These are phyloP conservation scores for Adansonia gregorii DNA, from an alignment of 441 rosid genomes.

Conservation along the genomic window DNA sequence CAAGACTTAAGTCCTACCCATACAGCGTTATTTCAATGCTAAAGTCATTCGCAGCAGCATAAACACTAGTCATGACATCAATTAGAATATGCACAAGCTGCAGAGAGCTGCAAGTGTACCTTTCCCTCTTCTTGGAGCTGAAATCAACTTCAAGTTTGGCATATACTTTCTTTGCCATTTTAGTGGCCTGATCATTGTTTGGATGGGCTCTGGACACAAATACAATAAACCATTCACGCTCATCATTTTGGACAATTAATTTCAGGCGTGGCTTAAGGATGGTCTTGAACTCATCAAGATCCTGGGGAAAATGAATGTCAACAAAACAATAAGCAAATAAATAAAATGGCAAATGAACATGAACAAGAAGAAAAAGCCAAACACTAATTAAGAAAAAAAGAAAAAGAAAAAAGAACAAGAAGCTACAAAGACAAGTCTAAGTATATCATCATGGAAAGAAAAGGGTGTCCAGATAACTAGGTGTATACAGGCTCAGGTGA, in stretches of 20 bases:
- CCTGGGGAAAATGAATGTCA: constrained; percentile 45
- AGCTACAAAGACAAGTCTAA: not conserved
- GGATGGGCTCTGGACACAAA: constrained; percentile 97
- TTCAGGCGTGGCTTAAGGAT: constrained; percentile 94
- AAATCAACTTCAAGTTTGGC: constrained; percentile 95
- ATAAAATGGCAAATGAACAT: constrained; percentile 9
- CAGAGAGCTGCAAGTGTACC: constrained; percentile 48
- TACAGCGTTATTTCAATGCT: not conserved
- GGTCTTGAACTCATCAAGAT: constrained; percentile 96
- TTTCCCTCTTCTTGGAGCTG: constrained; percentile 94
- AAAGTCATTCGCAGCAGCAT: constrained; percentile 4
- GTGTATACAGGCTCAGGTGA: constrained; percentile 10
- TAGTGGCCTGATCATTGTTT: constrained; percentile 83
- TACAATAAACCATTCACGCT: constrained; percentile 95
- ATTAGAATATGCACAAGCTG: constrained; percentile 16
- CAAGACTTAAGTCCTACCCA: not conserved
- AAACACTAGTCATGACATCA: constrained; percentile 18
- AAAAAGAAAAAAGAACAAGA: constrained; percentile 3
- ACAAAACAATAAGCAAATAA: constrained; percentile 26
- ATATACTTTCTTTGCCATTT: constrained; percentile 86
- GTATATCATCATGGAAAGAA: not conserved
- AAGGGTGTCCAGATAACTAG: not conserved
- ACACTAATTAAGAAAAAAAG: constrained; percentile 4
- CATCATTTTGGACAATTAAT: constrained; percentile 91
- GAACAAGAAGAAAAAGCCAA: constrained; percentile 19